Evolutionary conservation across 371 early-diverging fungal species (phyloP).

Genomic region (Circinella umbellata): DNA sequence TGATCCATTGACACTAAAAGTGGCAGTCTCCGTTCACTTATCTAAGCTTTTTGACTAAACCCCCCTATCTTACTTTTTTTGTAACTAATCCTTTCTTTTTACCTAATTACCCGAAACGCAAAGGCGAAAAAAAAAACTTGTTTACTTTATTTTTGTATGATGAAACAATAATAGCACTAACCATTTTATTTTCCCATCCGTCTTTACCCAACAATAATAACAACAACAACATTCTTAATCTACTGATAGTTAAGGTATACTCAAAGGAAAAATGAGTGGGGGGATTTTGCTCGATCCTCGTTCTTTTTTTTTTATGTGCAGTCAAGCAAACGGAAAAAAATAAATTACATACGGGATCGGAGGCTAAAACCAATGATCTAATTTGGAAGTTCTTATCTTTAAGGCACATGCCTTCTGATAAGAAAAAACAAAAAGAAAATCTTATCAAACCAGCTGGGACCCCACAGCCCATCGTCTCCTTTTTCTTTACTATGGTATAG

Average conservation of each 20-base stretch:
- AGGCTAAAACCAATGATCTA: background rate
- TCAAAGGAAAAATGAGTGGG: too few relatives aligned
- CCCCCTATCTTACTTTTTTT: constrained; percentile 4
- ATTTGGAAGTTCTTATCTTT: background rate
- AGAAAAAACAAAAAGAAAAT: background rate
- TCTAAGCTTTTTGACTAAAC: constrained; percentile 7
- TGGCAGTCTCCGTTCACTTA: constrained; percentile 12
- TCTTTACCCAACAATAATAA: too few relatives aligned
- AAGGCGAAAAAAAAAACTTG: background rate
- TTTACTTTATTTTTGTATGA: background rate
- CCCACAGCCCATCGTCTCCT: background rate
- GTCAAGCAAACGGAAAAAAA: background rate
- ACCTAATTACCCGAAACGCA: background rate
- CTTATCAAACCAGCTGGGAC: background rate
- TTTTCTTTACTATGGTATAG: too few relatives aligned
- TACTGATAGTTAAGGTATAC: too few relatives aligned
- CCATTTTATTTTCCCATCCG: too few relatives aligned
- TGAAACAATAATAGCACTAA: background rate
- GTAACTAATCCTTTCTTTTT: too few relatives aligned
- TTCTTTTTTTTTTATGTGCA: too few relatives aligned
- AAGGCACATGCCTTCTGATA: background rate
- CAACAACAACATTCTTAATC: too few relatives aligned
- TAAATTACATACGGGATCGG: background rate
- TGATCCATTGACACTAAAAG: background rate
- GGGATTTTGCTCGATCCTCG: background rate